A percentile compares a stretch with the other conserved stretches of the same genome.
phyloP scores from a whole-genome alignment of 1,139 yeast genomes.

The Geotrichum bryndzae region DNA sequence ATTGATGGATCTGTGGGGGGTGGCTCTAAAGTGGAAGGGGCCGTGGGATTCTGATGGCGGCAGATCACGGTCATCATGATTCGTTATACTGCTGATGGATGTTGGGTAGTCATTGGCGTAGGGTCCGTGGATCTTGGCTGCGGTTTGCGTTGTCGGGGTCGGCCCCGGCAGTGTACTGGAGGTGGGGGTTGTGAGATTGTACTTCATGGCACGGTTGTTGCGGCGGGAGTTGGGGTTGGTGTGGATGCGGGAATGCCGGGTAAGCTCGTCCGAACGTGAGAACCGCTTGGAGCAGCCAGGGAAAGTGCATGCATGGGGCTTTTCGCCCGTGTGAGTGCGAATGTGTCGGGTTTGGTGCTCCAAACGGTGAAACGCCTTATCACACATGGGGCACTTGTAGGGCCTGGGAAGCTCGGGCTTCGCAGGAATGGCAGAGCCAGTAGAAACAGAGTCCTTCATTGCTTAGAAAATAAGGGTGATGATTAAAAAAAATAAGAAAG shows the following conservation, averaged over 20 bases:
- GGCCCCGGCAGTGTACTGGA: background rate
- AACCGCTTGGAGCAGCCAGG: slow-evolving; percentile 85
- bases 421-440: slow-evolving; percentile 6
- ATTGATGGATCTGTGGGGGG: slow-evolving; percentile 17
- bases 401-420: slow-evolving; percentile 51
- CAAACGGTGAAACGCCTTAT: slow-evolving; percentile 82
- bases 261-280: slow-evolving; percentile 82
- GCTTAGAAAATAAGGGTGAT: background rate
- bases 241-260: slow-evolving; percentile 84
- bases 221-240: slow-evolving; percentile 68
- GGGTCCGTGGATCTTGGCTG: slow-evolving; percentile 22
- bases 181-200: slow-evolving; percentile 23
- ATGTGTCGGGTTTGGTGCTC: slow-evolving; percentile 95
- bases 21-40: slow-evolving; percentile 5
- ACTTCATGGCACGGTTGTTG: slow-evolving; percentile 34
- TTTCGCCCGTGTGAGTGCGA: slow-evolving; percentile 92
- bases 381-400: slow-evolving; percentile 86
- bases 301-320: slow-evolving; percentile 81
- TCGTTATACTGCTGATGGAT: slow-evolving; percentile 12
- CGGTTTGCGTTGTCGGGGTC: background rate
- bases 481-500: background rate
- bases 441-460: background rate
- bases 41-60: slow-evolving; percentile 13
- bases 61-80: background rate
- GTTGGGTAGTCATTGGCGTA: slow-evolving; percentile 19